Base-by-base conservation (phyloP, 805 yeast genomes). In the Candida dajiaensis region DNA sequence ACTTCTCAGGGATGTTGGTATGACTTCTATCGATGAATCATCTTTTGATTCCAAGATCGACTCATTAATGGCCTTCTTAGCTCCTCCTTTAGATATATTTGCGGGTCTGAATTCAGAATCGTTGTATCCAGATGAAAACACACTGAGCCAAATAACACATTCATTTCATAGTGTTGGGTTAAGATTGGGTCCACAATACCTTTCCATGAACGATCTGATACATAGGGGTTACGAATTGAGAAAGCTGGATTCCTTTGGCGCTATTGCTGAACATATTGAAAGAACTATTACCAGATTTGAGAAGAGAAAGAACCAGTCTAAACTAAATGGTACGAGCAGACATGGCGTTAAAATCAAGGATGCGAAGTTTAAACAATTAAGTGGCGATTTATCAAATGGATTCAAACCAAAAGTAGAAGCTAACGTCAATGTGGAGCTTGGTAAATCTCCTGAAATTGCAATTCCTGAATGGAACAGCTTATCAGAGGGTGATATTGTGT, bases 271-370 rank as follows among this genome's bases (percentile, higher is more conserved):
- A 0, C 62, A 59, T 43, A 15, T 58, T 4, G 12, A 20, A 9
- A 38, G 38, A 11, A 49, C 55, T 2, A 28, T 47, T 6, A 2
- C 47, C 5, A 47, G 57, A 41, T 55, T 57, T 40, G 51, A 43
- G 19, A 39, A 28, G 16, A 48, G 45, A 15, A 39, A 43, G 18
- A 42, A 44, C 6, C 43, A 45, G 18, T 41, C 37, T 9, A 52
- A 50, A 18, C 6, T 56, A 8, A 44, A 43, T 8, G 62, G 62
- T 1, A 16, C 47, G 7, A 53, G 58, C 42, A 53, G 54, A n/a
- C 53, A 57, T 44, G 59, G 41, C 7, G 28, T 45, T 21, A 50
- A 40, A 20, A 11, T 49, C 8, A 28, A 29, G 2, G 41, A 38
- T 2, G 15, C 47, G 6, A 26, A n/a, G 10, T 11, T 43, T 1